phyloP scores from a whole-genome alignment of 768 basidiomycete species.

The Suillus cothurnatus region DNA sequence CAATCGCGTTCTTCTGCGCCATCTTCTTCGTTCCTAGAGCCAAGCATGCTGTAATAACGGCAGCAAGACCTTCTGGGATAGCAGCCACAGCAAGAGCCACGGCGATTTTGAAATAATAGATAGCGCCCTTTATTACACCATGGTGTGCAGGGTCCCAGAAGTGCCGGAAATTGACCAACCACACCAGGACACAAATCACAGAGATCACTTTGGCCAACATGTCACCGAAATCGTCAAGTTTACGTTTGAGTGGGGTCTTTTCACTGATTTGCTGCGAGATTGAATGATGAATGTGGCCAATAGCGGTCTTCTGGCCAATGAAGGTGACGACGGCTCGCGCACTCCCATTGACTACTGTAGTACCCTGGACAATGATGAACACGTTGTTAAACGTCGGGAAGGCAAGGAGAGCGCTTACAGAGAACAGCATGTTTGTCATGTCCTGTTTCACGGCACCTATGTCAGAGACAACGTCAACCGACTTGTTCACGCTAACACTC shows the following conservation, averaged over 20 bases:
- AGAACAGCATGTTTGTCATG: conserved; percentile 96
- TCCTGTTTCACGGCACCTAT: conserved; percentile 91
- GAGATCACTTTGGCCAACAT: conserved; percentile 97
- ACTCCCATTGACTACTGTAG: conserved; percentile 93
- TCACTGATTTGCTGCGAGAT: conserved; percentile 92
- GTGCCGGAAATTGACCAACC: conserved; percentile 96
- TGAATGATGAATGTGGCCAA: conserved; percentile 96
- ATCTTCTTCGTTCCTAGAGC: conserved; percentile 98
- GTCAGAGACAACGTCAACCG: conserved; percentile 66
- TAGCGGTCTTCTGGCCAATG: conserved; percentile 86
- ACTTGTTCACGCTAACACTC: conserved; percentile 87
- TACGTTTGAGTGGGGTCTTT: conserved; percentile 96
- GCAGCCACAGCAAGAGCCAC: conserved; percentile 99
- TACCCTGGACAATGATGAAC: conserved; percentile 59
- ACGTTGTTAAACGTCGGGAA: neutral
- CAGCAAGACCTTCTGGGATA: conserved; percentile 97
- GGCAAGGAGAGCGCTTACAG: conserved; percentile 48
- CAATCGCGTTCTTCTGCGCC: conserved; percentile 98
- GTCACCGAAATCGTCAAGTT: conserved; percentile 98
- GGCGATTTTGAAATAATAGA: conserved; percentile 99
- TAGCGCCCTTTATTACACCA: conserved; percentile 87
- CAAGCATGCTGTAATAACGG: conserved; percentile 96
- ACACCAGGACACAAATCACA: conserved; percentile 96
- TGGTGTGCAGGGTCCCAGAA: conserved; percentile 96
- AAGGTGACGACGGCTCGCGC: conserved; percentile 86